These are phyloP conservation scores for Aspergillus affinis DNA, from an alignment of 495 filamentous ascomycete species.

Conservation along the genomic window DNA sequence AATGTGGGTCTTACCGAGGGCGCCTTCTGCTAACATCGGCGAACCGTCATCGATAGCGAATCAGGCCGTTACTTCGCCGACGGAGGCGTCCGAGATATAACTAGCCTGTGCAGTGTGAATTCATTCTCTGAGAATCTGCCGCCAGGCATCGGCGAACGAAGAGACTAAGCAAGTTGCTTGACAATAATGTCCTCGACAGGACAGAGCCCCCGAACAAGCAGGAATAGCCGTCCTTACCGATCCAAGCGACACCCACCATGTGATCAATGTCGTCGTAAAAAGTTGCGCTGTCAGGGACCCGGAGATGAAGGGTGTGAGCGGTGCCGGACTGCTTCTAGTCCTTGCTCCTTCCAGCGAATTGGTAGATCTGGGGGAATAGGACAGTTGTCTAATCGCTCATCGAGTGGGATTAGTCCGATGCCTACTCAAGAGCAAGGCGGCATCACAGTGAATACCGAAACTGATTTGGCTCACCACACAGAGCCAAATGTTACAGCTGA, in stretches of 20 bases:
- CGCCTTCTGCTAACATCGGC: neutral
- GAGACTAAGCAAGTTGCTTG: neutral
- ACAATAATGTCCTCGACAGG: neutral
- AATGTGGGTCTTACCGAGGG: neutral
- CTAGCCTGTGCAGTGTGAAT: neutral
- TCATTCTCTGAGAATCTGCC: neutral
- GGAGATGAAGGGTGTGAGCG: constrained; percentile 25
- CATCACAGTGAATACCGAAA: neutral
- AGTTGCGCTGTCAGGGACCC: constrained; percentile 32
- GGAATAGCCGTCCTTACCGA: constrained; percentile 31
- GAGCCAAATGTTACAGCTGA: neutral
- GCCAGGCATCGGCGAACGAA: neutral
- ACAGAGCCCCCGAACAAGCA: neutral
- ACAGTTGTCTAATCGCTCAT: neutral
- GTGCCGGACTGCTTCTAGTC: constrained; percentile 22
- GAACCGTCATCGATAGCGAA: neutral
- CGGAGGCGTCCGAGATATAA: neutral
- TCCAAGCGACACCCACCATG: constrained; percentile 39
- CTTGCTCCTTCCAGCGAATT: constrained; percentile 21
- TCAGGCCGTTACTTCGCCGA: constrained; percentile 2
- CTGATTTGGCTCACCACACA: neutral
- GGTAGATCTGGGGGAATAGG: neutral
- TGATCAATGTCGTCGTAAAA: constrained; percentile 37
- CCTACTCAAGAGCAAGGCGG: neutral
- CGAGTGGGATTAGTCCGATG: neutral